phyloP scores from a whole-genome alignment of 352 stramenopile species.

The Phytopythium vexans region DNA sequence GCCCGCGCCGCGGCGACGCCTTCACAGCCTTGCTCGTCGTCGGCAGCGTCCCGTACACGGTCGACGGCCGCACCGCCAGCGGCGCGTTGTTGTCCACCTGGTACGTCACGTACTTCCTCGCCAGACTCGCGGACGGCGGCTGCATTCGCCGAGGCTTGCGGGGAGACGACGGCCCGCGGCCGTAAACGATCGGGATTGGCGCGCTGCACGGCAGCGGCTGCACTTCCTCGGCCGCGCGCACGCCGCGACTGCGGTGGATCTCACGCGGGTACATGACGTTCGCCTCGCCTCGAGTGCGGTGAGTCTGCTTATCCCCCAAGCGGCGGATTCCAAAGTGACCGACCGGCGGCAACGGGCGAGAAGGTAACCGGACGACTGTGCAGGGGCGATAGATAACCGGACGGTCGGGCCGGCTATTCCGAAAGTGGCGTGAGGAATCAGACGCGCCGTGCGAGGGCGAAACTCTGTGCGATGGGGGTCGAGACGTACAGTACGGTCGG shows the following conservation, averaged over 20 bases:
- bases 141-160: slow-evolving; percentile 1
- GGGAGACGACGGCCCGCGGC: neutral
- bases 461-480: too few relatives aligned
- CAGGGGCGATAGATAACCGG: too few relatives aligned
- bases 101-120: slow-evolving; percentile 29
- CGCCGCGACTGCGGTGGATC: slow-evolving; percentile 3
- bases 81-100: slow-evolving; percentile 23
- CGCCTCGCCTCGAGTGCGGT: too few relatives aligned
- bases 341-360: too few relatives aligned
- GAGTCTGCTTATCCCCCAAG: too few relatives aligned
- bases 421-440: too few relatives aligned
- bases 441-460: too few relatives aligned
- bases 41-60: slow-evolving; percentile 41
- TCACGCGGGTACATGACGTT: neutral
- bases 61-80: slow-evolving; percentile 8
- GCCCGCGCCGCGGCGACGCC: slow-evolving; percentile 7
- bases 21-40: slow-evolving; percentile 7
- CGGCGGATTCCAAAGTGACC: too few relatives aligned
- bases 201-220: slow-evolving; percentile 15
- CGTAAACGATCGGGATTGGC: slow-evolving; percentile 7
- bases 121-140: slow-evolving; percentile 6
- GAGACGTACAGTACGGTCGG: too few relatives aligned
- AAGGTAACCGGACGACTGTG: too few relatives aligned
- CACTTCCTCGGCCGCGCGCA: slow-evolving; percentile 25
- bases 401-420: too few relatives aligned